These are phyloP conservation scores for Rhododendron griersonianum DNA, from an alignment of 148 eudicot species.

Conservation along the genomic window DNA sequence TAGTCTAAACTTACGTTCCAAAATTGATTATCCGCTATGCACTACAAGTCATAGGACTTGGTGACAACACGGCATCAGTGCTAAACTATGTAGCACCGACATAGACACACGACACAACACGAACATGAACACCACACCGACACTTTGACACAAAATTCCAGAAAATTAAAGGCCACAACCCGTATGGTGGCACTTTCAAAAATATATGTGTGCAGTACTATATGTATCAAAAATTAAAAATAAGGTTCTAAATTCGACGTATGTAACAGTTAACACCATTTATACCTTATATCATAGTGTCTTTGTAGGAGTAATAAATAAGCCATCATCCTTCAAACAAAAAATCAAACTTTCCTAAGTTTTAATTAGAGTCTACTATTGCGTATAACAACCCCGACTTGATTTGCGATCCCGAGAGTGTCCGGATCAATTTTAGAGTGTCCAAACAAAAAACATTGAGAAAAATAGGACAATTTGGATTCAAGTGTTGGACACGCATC, in stretches of 20 bases:
- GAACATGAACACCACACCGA: neutral
- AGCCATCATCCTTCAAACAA: neutral
- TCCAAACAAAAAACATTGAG: neutral
- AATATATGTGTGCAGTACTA: neutral
- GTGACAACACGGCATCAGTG: neutral
- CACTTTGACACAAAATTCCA: neutral
- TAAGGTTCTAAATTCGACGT: neutral
- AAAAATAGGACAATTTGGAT: neutral
- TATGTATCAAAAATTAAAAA: neutral
- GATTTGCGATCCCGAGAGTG: too few relatives aligned
- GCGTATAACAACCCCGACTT: neutral
- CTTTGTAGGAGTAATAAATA: too few relatives aligned
- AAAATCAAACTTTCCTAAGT: neutral
- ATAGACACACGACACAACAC: neutral
- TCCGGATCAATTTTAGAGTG: neutral
- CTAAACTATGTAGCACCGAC: neutral
- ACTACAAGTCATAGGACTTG: neutral
- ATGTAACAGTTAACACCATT: neutral
- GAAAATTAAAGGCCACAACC: neutral
- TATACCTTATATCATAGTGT: neutral
- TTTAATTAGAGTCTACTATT: neutral
- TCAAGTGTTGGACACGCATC: neutral
- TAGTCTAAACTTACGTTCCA: neutral
- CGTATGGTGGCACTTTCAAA: neutral
- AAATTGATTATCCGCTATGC: neutral